Evolutionary conservation across 2,329 filamentous ascomycete species (phyloP), one percentile per base, ranked within the genome.

Genomic region (Fusarium sp.): DNA sequence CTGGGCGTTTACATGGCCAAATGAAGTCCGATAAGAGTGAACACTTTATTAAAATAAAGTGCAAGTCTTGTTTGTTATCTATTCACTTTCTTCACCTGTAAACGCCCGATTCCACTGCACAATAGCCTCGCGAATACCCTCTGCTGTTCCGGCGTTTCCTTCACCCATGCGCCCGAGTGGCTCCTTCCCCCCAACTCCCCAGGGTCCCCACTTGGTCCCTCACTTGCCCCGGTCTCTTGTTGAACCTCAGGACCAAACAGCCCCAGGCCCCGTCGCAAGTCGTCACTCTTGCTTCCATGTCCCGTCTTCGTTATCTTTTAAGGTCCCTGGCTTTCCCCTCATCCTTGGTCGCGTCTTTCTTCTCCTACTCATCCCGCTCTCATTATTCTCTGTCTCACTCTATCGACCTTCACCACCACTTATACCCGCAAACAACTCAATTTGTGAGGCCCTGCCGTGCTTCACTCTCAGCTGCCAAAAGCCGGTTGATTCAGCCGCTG

Each of bases 241-340:
- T 69, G 64, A 71, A 73, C 59, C 70, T 35, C 70, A 76, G 73
- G 70, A 59, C 59, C 60, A 75, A 61, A 64, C 60, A 73, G 34
- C 60, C 25, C 60, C 60, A 73, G 34, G 63, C 25, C 60, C 65
- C 67, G 64, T 76, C 50, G 64, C 64, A 70, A 68, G 67, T 67
- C 58, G 61, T 73, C 48, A 45, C 61, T 72, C 48, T 54, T 65
- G 64, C 54, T 50, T 76, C 30, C 30, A 32, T 32, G 41, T 71
- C 61, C 41, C 50, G 45, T 56, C 52, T 27, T 45, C 54, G 50
- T 34, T 60, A 60, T 65, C 39, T 63, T 58, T 72, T 71, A 75
- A 75, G 58, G 48, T 45, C 43, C 25, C 54, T 45, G 60, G 52
- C 65, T 68, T 69, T 71, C 74, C 71, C 71, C 76, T 69, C 60